Percentiles rank a stretch among this genome's conserved stretches.
Evolutionary conservation across 2,329 filamentous ascomycete species (phyloP).

Genomic region (Venturia carpophila): DNA sequence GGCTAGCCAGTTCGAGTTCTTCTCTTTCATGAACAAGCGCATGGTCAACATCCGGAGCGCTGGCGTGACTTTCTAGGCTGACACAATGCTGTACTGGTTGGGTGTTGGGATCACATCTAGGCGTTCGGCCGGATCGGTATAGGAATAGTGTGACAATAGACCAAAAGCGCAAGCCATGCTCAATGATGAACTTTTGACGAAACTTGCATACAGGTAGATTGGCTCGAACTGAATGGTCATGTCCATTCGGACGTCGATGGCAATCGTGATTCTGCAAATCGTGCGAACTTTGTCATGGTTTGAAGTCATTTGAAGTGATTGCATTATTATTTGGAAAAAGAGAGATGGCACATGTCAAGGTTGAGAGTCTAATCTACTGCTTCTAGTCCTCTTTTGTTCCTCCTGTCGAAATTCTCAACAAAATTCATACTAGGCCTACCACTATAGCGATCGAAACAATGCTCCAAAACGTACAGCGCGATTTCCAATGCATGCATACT

Average conservation of each 20-base stretch:
- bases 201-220: too few relatives aligned
- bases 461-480: too few relatives aligned
- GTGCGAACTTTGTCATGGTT: too few relatives aligned
- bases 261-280: neutral
- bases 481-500: too few relatives aligned
- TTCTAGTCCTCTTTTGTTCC: too few relatives aligned
- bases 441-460: too few relatives aligned
- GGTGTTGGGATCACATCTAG: neutral
- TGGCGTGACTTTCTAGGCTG: neutral
- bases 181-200: neutral
- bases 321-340: too few relatives aligned
- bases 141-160: neutral
- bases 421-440: too few relatives aligned
- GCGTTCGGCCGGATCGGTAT: neutral
- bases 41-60: slow-evolving; percentile 26
- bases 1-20: slow-evolving; percentile 96
- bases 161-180: neutral
- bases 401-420: too few relatives aligned
- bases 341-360: too few relatives aligned
- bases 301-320: too few relatives aligned
- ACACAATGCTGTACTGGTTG: neutral
- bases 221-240: neutral
- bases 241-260: neutral
- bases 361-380: too few relatives aligned
- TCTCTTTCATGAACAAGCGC: slow-evolving; percentile 64